Percentiles rank a stretch among this genome's conserved stretches.
Conservation (phyloP, 148 eudicot genomes). For the Mesembryanthemum crystallinum region DNA sequence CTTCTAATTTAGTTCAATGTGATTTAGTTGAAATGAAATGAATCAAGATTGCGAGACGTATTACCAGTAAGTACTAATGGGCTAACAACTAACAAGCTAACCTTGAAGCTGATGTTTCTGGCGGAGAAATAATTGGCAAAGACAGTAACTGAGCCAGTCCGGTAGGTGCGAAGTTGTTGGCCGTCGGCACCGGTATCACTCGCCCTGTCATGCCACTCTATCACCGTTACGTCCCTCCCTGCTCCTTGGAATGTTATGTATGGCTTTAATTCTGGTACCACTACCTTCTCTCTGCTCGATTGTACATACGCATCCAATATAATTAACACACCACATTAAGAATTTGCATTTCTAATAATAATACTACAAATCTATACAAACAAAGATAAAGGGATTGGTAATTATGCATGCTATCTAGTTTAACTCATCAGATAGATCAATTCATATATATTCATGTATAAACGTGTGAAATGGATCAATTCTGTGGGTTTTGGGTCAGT, state of each 20-base stretch:
- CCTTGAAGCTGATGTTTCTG: constrained; percentile 91
- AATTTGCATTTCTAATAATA: not conserved
- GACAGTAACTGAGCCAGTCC: constrained; percentile 85
- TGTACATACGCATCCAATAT: not conserved
- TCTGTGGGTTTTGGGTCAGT: too few relatives aligned
- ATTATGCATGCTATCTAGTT: too few relatives aligned
- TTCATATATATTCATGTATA: too few relatives aligned
- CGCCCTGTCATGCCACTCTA: constrained; percentile 96
- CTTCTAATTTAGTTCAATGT: too few relatives aligned
- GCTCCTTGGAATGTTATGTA: constrained; percentile 87
- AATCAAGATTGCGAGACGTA: too few relatives aligned
- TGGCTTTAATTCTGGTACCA: constrained; percentile 71
- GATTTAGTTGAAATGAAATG: too few relatives aligned
- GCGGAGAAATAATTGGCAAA: constrained; percentile 75
- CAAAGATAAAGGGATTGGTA: too few relatives aligned
- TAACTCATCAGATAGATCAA: too few relatives aligned
- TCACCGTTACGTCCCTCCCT: constrained; percentile 67
- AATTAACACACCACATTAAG: not conserved
- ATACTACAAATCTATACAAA: too few relatives aligned
- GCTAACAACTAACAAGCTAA: constrained; percentile 18
- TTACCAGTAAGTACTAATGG: not conserved
- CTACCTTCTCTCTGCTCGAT: constrained; percentile 75
- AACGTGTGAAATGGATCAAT: too few relatives aligned
- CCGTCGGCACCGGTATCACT: constrained; percentile 77
- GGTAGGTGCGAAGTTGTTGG: constrained; percentile 87